Base-by-base conservation (phyloP, 495 filamentous ascomycete species). In the Podospora fimiseda region DNA sequence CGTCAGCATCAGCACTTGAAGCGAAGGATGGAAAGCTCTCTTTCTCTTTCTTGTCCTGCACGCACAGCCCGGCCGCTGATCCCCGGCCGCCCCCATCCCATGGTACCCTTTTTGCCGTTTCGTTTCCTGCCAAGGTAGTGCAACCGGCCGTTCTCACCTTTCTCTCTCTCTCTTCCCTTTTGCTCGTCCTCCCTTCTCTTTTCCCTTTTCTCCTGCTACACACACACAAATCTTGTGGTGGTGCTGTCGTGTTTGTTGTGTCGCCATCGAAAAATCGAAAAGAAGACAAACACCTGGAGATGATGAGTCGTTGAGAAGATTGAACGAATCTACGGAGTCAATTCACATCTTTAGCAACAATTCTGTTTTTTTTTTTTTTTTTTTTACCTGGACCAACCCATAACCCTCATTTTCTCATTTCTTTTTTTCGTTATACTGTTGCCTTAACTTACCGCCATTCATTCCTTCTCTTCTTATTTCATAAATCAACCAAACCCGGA, bases 151-250 rank as follows among this genome's bases (percentile, higher is more conserved):
- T 33, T 11, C 11, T 11, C 11, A 6, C 27, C 27, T 33, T 11
- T 20, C 21, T 21, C 43, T 14, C 41, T 46, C 22, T 24, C 40
- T 20, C 4, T 51, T 30, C 53, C 16, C 51, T 42, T 43, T 40
- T 48, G 43, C 20, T 18, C 43, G 40, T 46, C 30, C 22, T 24
- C 40, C 16, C 4, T 51, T 30, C 53, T n/a, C 51, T 42, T 43
- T 40, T 48, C 45, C 20, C 5, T 21, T 33, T 11, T 33, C 11
- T 33, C 27, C 27, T 5, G 27, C 27, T 33, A 33, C 27, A 33
- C 22, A 33, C 23, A 33, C 23, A 47, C 44, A 24, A 47, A 6
- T 11, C 11, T 33, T 33, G 27, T 33, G 27, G 27, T 33, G 5
- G 27, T 33, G 23, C 14, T 20, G 23, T 24, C 0, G 44, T 18